These are phyloP conservation scores for Colletotrichum destructivum DNA, from an alignment of 2,329 filamentous ascomycete species.

Conservation along the genomic window DNA sequence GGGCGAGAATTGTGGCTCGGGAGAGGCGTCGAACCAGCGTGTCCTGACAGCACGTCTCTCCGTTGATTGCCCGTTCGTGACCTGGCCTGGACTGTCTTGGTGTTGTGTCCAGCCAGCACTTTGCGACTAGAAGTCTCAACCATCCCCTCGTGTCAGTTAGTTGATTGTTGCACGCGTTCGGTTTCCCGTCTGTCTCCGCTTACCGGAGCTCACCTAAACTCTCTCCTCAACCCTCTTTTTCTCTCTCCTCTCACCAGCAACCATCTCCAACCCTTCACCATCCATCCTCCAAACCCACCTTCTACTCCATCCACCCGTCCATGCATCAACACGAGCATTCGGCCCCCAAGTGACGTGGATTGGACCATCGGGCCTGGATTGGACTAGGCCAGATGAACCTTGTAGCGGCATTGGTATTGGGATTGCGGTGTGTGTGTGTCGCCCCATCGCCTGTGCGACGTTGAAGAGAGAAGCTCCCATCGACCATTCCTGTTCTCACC, in stretches of 20 bases:
- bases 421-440: constrained; percentile 32
- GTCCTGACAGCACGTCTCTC: constrained; percentile 5
- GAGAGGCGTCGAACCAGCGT: constrained; percentile 16
- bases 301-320: background rate
- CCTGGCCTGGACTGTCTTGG: constrained; percentile 5
- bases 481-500: constrained; percentile 30
- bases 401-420: constrained; percentile 20
- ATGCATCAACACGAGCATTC: constrained; percentile 9
- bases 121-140: background rate
- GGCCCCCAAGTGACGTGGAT: constrained; percentile 30
- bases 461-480: constrained; percentile 31
- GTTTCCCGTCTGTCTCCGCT: background rate
- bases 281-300: constrained; percentile 5
- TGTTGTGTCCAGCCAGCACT: background rate
- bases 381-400: constrained; percentile 21
- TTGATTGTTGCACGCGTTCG: constrained; percentile 35
- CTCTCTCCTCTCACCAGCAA: background rate
- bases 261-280: constrained; percentile 11
- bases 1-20: constrained; percentile 1
- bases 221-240: background rate
- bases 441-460: constrained; percentile 44
- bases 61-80: background rate
- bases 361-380: constrained; percentile 30
- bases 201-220: background rate
- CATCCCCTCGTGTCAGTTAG: background rate